Percentiles rank a stretch among this genome's conserved stretches.
These are phyloP conservation scores for Trichoderma sp. DNA, from an alignment of 2,329 filamentous ascomycete species.

Conservation along the genomic window DNA sequence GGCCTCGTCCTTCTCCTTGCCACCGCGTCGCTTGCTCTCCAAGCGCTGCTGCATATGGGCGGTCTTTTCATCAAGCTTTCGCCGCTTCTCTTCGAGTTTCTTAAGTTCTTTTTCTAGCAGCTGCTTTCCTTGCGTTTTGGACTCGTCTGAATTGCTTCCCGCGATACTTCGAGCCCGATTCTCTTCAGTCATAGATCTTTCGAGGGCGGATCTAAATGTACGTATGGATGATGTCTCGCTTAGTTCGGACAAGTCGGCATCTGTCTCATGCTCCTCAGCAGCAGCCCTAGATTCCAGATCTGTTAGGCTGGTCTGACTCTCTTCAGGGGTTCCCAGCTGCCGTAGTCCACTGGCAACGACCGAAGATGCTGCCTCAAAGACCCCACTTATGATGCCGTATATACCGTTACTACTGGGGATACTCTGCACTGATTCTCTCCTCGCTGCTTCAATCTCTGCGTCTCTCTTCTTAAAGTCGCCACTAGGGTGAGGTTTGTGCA, in stretches of 20 bases:
- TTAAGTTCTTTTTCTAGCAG: slow-evolving; percentile 61
- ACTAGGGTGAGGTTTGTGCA: slow-evolving; percentile 28
- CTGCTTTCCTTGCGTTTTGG: slow-evolving; percentile 33
- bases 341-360: slow-evolving; percentile 43
- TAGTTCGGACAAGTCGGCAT: slow-evolving; percentile 21
- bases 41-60: slow-evolving; percentile 55
- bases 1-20: slow-evolving; percentile 51
- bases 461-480: slow-evolving; percentile 27
- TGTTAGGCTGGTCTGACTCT: slow-evolving; percentile 31
- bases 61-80: slow-evolving; percentile 64
- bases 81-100: slow-evolving; percentile 62
- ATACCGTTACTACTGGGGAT: slow-evolving; percentile 48
- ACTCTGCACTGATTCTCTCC: slow-evolving; percentile 33
- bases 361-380: slow-evolving; percentile 52
- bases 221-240: slow-evolving; percentile 50
- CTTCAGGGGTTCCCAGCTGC: slow-evolving; percentile 33
- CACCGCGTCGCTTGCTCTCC: slow-evolving; percentile 47
- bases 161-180: slow-evolving; percentile 29
- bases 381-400: slow-evolving; percentile 58
- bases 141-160: slow-evolving; percentile 43
- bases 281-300: slow-evolving; percentile 30
- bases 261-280: slow-evolving; percentile 32
- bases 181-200: slow-evolving; percentile 37
- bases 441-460: slow-evolving; percentile 35
- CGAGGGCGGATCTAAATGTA: slow-evolving; percentile 53